These are phyloP conservation scores for Novymonas esmeraldas DNA, from an alignment of 208 protist species.

Conservation along the genomic window DNA sequence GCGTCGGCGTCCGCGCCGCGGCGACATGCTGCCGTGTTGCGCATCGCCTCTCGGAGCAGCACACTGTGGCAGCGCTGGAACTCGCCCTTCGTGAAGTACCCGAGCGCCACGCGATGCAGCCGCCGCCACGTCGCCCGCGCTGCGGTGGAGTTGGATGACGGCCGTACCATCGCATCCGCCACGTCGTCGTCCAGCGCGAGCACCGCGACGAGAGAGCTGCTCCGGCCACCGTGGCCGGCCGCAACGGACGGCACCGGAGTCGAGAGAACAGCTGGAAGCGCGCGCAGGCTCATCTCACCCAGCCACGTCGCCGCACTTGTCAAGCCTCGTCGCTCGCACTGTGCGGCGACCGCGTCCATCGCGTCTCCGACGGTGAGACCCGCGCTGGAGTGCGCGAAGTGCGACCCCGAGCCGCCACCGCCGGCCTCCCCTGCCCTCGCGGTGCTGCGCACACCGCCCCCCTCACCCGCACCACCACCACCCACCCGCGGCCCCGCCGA, in stretches of 20 bases:
- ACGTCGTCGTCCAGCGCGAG: too few species aligned
- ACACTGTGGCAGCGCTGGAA: conserved; percentile 73
- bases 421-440: too few species aligned
- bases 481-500: neutral
- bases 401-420: too few species aligned
- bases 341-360: conserved; percentile 52
- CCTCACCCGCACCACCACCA: neutral
- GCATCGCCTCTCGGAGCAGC: conserved; percentile 52
- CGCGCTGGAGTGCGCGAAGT: neutral
- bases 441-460: neutral
- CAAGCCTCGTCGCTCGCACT: conserved; percentile 71
- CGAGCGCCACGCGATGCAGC: conserved; percentile 58
- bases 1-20: neutral
- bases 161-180: too few species aligned
- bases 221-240: neutral
- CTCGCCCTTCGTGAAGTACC: conserved; percentile 64
- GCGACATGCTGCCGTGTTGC: conserved; percentile 16
- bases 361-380: conserved; percentile 43
- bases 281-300: conserved; percentile 68
- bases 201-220: conserved; percentile 7
- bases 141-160: neutral
- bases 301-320: conserved; percentile 63
- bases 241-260: conserved; percentile 2
- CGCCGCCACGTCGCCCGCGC: conserved; percentile 26
- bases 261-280: conserved; percentile 27